Conservation (phyloP, 2,329 filamentous ascomycete genomes). For the Penicillium glabrum region DNA sequence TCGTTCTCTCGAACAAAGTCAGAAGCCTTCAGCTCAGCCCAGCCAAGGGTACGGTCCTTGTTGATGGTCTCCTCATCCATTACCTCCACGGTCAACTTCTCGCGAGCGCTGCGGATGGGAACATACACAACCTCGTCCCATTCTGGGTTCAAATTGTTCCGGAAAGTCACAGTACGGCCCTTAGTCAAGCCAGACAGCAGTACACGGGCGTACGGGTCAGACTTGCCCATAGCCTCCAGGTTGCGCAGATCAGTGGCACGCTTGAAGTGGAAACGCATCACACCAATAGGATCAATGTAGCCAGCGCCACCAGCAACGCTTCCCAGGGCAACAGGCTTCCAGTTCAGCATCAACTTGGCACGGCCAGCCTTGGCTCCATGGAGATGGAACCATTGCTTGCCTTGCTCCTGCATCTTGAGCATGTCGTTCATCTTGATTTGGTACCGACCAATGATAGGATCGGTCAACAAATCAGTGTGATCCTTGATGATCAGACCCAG, state of each 20-base stretch:
- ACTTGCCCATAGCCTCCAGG: slow-evolving; percentile 93
- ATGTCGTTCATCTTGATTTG: slow-evolving; percentile 95
- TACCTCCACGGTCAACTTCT: slow-evolving; percentile 84
- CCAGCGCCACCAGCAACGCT: slow-evolving; percentile 76
- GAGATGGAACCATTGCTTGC: slow-evolving; percentile 94
- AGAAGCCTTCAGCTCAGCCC: slow-evolving; percentile 71
- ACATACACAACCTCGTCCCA: slow-evolving; percentile 97
- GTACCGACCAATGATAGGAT: slow-evolving; percentile 85
- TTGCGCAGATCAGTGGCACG: slow-evolving; percentile 82
- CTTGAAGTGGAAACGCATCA: slow-evolving; percentile 91
- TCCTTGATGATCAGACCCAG: slow-evolving; percentile 94
- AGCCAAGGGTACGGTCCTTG: slow-evolving; percentile 83
- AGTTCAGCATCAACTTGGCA: slow-evolving; percentile 86
- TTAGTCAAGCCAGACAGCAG: slow-evolving; percentile 88
- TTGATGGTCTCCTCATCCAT: slow-evolving; percentile 95
- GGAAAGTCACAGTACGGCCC: slow-evolving; percentile 88
- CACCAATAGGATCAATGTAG: slow-evolving; percentile 90
- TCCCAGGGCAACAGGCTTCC: slow-evolving; percentile 89
- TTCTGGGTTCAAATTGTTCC: slow-evolving; percentile 91
- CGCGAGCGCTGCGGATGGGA: slow-evolving; percentile 79
- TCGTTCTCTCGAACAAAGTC: slow-evolving; percentile 80
- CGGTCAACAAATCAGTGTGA: slow-evolving; percentile 78
- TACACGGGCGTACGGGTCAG: slow-evolving; percentile 89
- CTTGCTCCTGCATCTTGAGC: slow-evolving; percentile 84
- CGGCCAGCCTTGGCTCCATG: slow-evolving; percentile 77